Base-by-base conservation (phyloP, 2,329 filamentous ascomycete species). In the Xylariaceae sp. region DNA sequence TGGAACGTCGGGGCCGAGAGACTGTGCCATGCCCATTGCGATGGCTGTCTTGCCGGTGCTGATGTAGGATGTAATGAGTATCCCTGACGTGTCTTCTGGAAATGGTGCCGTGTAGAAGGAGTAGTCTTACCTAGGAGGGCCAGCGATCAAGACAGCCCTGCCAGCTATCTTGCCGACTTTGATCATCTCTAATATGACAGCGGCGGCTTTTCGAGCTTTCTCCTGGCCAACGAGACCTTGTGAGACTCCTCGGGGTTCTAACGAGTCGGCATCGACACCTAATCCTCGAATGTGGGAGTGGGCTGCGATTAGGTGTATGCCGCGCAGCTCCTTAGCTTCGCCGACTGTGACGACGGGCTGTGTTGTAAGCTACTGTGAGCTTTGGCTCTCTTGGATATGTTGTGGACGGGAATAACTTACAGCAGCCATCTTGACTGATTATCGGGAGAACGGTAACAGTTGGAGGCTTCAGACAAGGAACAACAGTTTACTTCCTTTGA, bases 141-240 rank as follows among this genome's bases (percentile, higher is more conserved):
- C 95, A 45, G 95, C 94, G 69, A 99, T 96, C 67, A 99, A 81
- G 28, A 97, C 91, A 29, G 95, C 95, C 70, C 94, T 87, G 50
- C 95, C 95, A 57, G 95, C 95, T 78, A 99, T 98, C 82, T 97
- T 98, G 71, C 94, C 94, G 72, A 97, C 92, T 79, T 96, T 97
- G 69, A 96, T 96, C 95, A 99, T 99, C 80, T 96, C 92, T 60
- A 99, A 79, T 69, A 99, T 96, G 45, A 99, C 90, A 1, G 94
- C 95, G 3, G 95, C 95, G 8, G 95, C 95, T 77, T 97, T 98
- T 59, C 95, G 88, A 54, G 95, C 95, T 81, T 96, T 96, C 71
- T 96, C 89, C 78, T 99, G 95, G 41, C 95, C 95, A 7, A 99
- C 94, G 4, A 99, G 86, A 31, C 95, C 95, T 75, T 99, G 95